Evolutionary conservation across 495 filamentous ascomycete genomes (phyloP), one percentile per base, ranked within the genome.

Genomic region (Podospora didyma): DNA sequence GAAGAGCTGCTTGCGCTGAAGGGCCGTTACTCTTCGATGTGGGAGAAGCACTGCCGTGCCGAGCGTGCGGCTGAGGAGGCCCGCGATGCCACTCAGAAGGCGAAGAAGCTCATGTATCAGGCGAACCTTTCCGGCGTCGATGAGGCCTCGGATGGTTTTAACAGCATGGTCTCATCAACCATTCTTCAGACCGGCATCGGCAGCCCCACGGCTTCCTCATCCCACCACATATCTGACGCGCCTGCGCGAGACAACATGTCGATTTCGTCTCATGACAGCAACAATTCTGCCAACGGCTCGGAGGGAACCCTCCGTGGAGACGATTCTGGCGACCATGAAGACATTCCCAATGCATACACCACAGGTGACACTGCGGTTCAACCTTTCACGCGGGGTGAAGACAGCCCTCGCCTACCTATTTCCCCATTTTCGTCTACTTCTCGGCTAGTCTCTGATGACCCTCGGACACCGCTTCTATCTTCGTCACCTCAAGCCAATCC

Each of bases 1-100:
- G 79, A 90, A 42, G 85, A 96, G 59, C 79, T 98, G 2, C 77
- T 97, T 2, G 86, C 82, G 4, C 69, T 81, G 59, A 87, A 88
- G 28, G 92, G 90, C 23, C 80, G 86, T 35, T 98, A 98, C 63
- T 83, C 87, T 19, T 86, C 82, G 56, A 97, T 98, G 94, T 98
- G 94, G 94, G 83, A 85, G 66, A 96, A 96, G 70, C 94, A 98
- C 67, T 91, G 93, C 59, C 84, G 87, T 11, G 94, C 92, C 11
- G 90, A 96, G 71, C 81, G 82, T 56, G 93, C 91, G 1, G 86
- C 86, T 1, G 87, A 88, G 56, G 83, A 92, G 68, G 90, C 85
- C 46, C 77, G 77, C 66, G 62, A 75, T 67, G 68, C 77, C 55
- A 73, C 77, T 80, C 67, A 82, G 78, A 71, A 78, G 51, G 82